A percentile compares a stretch with the other conserved stretches of the same genome.
Conservation (phyloP, 2,329 filamentous ascomycete species). For the Epichloe amarillans region DNA sequence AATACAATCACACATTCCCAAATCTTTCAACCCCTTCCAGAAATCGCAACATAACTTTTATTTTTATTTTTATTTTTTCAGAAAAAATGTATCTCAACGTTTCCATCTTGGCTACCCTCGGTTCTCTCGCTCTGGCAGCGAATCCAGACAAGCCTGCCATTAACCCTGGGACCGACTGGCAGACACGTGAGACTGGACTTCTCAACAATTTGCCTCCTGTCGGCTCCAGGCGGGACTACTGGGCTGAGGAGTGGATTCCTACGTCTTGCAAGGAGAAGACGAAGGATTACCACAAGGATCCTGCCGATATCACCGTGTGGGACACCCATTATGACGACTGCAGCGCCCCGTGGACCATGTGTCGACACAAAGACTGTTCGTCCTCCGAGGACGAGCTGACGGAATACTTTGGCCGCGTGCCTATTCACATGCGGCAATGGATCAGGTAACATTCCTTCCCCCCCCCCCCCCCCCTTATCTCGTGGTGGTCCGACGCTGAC, state of each 20-base stretch:
- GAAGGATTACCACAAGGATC: conserved; percentile 6
- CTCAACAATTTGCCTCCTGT: conserved; percentile 5
- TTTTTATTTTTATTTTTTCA: too few species aligned
- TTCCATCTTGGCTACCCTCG: too few species aligned
- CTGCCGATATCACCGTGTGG: conserved; percentile 13
- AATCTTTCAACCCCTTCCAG: too few species aligned
- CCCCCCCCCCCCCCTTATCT: too few species aligned
- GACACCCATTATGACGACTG: conserved; percentile 17
- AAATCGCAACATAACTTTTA: too few species aligned
- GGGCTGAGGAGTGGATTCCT: conserved; percentile 12
- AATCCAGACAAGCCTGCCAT: neutral
- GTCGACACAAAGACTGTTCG: conserved; percentile 14
- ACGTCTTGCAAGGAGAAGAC: conserved; percentile 9
- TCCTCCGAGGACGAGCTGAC: conserved; percentile 13
- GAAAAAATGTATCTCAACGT: too few species aligned
- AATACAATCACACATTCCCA: too few species aligned
- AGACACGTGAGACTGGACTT: conserved; percentile 1
- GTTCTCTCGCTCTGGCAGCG: neutral
- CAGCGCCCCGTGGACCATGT: conserved; percentile 16
- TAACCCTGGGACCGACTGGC: neutral
- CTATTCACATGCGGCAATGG: conserved; percentile 16
- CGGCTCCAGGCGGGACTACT: conserved; percentile 9
- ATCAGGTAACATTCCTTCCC: conserved; percentile 6
- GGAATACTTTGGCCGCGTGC: conserved; percentile 16
- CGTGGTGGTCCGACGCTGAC: too few species aligned